Evolutionary conservation across 1,284 basidiomycete species (phyloP), one percentile per base, ranked within the genome.

Genomic region (Cerrena zonata): DNA sequence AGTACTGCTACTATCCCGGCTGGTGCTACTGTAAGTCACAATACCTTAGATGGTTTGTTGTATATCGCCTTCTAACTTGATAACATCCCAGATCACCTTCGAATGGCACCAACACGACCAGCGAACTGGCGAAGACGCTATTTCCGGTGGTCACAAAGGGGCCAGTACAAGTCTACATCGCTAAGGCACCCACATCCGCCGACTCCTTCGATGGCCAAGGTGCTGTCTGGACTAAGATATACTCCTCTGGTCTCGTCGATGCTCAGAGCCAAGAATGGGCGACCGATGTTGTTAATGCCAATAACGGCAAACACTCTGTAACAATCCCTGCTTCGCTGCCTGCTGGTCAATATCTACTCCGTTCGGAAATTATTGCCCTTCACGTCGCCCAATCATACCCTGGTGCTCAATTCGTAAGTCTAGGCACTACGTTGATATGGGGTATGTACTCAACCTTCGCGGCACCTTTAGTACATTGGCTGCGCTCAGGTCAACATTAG

Each of bases 181-280:
- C 76, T 44, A 76, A 77, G 56, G 75, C 75, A 5, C 72, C 75
- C 1, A 69, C 71, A 1, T 68, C 70, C 4, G 75, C 69, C 3
- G 71, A 69, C 0, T 55, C 68, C 1, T 78, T 75, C 60, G 59
- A 76, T 52, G 75, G 73, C 13, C 73, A 72, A 53, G 76, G 73
- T 27, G 55, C 71, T n/a, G 74, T 77, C 25, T 79, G 76, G 74
- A 76, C 75, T 39, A 78, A 77, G 68, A 74, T 78, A 27, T 78
- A 77, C 57, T 67, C 70, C 2, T 73, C 74, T 37, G 74, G 75
- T n/a, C 67, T 77, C 26, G 50, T 76, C 27, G 64, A 70, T 49
- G 52, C 72, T 2, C 61, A 54, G 39, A 54, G 64, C 7, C 64
- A 67, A 52, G 56, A 69, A 47, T 76, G 75, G 75, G 74, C 75